A percentile compares a stretch with the other conserved stretches of the same genome.
phyloP scores from a whole-genome alignment of 768 basidiomycete species.

The Leccinum rimulosum region DNA sequence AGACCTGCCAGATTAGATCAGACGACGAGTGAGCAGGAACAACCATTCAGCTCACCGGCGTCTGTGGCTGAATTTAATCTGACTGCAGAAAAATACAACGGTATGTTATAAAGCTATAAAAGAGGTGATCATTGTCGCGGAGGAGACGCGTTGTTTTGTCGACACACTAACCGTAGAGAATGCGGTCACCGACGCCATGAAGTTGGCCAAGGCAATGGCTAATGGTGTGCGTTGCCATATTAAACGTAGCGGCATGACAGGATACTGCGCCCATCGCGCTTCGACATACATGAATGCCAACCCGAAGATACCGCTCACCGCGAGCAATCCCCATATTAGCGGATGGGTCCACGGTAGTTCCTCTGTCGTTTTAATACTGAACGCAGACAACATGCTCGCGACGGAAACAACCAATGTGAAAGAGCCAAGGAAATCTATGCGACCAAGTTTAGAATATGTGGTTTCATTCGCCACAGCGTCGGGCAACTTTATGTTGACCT shows the following conservation, averaged over 20 bases:
- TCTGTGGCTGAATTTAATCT: slow-evolving; percentile 62
- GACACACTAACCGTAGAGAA: slow-evolving; percentile 65
- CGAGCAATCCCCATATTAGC: slow-evolving; percentile 63
- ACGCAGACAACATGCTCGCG: slow-evolving; percentile 70
- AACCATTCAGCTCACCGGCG: slow-evolving; percentile 53
- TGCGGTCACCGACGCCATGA: slow-evolving; percentile 72
- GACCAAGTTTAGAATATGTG: slow-evolving; percentile 60
- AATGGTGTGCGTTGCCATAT: slow-evolving; percentile 77
- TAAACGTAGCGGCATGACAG: slow-evolving; percentile 86
- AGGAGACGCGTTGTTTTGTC: background rate
- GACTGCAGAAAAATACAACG: slow-evolving; percentile 87
- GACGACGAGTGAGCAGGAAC: background rate
- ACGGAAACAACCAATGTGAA: slow-evolving; percentile 72
- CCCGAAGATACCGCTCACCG: slow-evolving; percentile 52
- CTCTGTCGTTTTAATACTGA: slow-evolving; percentile 76
- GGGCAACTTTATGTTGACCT: slow-evolving; percentile 79
- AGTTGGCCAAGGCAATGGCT: slow-evolving; percentile 76
- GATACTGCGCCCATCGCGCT: slow-evolving; percentile 71
- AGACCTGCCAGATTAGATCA: slow-evolving; percentile 48
- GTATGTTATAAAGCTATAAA: slow-evolving; percentile 76
- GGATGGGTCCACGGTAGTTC: slow-evolving; percentile 76
- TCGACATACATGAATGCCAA: slow-evolving; percentile 75
- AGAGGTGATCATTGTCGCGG: slow-evolving; percentile 3
- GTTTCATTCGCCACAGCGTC: slow-evolving; percentile 58
- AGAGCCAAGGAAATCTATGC: slow-evolving; percentile 85